Evolutionary conservation across 805 yeast species (phyloP).

Genomic region (Nakazawaea ernobii): DNA sequence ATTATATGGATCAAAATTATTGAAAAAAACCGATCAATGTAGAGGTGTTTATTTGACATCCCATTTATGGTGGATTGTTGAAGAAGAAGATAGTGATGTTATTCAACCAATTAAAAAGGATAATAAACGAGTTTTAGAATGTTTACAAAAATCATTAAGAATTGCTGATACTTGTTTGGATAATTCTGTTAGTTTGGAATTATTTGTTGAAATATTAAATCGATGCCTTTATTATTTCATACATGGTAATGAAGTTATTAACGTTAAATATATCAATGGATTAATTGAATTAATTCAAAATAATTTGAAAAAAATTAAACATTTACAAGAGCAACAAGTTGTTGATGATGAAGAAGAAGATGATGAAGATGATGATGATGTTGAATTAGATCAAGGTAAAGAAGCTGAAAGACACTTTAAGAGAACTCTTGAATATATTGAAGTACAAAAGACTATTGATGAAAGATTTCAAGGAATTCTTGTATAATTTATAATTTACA

Average conservation of each 20-base stretch:
- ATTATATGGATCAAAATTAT: slow-evolving; percentile 77
- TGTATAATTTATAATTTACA: no score
- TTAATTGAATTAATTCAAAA: slow-evolving; percentile 75
- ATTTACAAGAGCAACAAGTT: slow-evolving; percentile 17
- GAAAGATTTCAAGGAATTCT: slow-evolving; percentile 55
- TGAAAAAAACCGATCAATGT: slow-evolving; percentile 93
- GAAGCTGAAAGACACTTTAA: slow-evolving; percentile 52
- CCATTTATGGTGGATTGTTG: slow-evolving; percentile 92
- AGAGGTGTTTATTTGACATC: slow-evolving; percentile 83
- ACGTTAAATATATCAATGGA: slow-evolving; percentile 75
- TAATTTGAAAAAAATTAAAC: slow-evolving; percentile 43
- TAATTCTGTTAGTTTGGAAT: slow-evolving; percentile 60
- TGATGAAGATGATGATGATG: slow-evolving; percentile 20
- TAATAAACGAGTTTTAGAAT: slow-evolving; percentile 78
- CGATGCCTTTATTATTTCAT: slow-evolving; percentile 80
- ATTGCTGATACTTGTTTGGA: slow-evolving; percentile 96
- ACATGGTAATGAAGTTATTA: slow-evolving; percentile 69
- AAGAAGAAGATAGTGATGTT: slow-evolving; percentile 26
- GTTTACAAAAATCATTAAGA: slow-evolving; percentile 80
- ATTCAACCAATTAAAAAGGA: slow-evolving; percentile 32
- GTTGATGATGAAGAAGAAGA: slow-evolving; percentile 24
- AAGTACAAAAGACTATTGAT: slow-evolving; percentile 63
- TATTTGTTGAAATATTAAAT: slow-evolving; percentile 86
- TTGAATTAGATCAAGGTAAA: slow-evolving; percentile 24
- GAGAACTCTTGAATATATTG: slow-evolving; percentile 67